These are phyloP conservation scores for Taphrina betulina DNA, from an alignment of 1,139 yeast species.

Conservation along the genomic window DNA sequence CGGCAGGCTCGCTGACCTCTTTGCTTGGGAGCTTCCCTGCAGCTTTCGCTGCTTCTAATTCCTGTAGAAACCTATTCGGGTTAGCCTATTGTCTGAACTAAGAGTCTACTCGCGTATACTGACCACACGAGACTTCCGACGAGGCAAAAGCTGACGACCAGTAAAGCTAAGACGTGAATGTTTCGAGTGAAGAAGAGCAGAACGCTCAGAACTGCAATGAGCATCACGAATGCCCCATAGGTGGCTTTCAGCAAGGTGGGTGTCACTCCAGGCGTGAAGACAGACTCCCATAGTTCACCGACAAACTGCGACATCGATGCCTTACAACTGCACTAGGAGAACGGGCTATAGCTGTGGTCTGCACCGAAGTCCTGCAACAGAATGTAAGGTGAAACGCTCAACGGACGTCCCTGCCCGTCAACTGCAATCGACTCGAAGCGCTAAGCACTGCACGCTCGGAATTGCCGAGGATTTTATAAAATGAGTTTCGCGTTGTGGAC, in stretches of 20 bases:
- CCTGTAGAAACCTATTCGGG: slow-evolving; percentile 13
- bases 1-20: not conserved
- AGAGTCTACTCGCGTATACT: not conserved
- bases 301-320: slow-evolving; percentile 47
- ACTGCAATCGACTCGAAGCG: too few species aligned
- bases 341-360: too few species aligned
- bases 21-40: not conserved
- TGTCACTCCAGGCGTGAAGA: slow-evolving; percentile 91
- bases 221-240: slow-evolving; percentile 62
- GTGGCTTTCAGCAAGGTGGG: slow-evolving; percentile 84
- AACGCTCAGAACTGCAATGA: slow-evolving; percentile 54
- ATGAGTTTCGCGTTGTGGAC: too few species aligned
- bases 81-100: not conserved
- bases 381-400: too few species aligned
- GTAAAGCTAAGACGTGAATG: slow-evolving; percentile 64
- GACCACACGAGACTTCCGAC: slow-evolving; percentile 26
- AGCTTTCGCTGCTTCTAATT: slow-evolving; percentile 23
- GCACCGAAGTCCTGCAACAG: too few species aligned
- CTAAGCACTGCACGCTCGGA: too few species aligned
- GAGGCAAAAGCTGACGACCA: slow-evolving; percentile 64
- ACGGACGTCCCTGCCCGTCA: too few species aligned
- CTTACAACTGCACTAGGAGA: not conserved
- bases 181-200: slow-evolving; percentile 65
- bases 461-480: too few species aligned
- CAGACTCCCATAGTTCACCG: slow-evolving; percentile 79